Evolutionary conservation across 805 yeast genomes (phyloP), one percentile per base, ranked within the genome.

Genomic region (Barnettozyma wickerhamii): DNA sequence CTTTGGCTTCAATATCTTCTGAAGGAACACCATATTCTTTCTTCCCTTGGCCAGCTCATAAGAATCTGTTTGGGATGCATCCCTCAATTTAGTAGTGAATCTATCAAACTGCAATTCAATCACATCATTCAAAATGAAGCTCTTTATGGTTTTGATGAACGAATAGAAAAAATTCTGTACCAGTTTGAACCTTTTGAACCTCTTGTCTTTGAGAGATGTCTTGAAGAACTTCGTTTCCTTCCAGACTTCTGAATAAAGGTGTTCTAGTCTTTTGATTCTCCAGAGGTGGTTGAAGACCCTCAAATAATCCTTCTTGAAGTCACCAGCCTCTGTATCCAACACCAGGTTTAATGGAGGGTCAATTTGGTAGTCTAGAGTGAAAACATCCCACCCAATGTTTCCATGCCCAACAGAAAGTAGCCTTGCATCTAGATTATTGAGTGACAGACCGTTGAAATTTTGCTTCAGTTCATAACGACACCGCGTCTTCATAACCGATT

Each of bases 341-440:
- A 84, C 70, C 20, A 73, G 65, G 7, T 77, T 68, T 32, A 84
- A 57, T 1, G 84, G 84, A 12, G 67, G 50, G 10, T 58, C 71
- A 10, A 77, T 53, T 40, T 74, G 66, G 59, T 85, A 93, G 55
- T 89, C 97, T 28, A 90, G 64, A 0, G 96, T 87, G 58, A 91
- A 90, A 2, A 85, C 88, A 56, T 90, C 95, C 96, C 96, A 90
- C 1, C 96, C 96, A 37, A 77, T 63, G 21, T 79, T 76, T 0
- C 87, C 83, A 50, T 81, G 86, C 4, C 81, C 81, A 36, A 83
- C 63, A 43, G 84, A 88, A 36, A 90, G 67, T 18, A 90, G 70
- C 33, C 96, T 68, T 0, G 96, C 96, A 66, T 93, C 98, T 10
- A 91, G 57, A 37, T 85, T 63, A 33, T 72, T 64, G 10, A 75